Base-by-base conservation (phyloP, 2,329 filamentous ascomycete genomes). In the Plectosphaerella plurivora region DNA sequence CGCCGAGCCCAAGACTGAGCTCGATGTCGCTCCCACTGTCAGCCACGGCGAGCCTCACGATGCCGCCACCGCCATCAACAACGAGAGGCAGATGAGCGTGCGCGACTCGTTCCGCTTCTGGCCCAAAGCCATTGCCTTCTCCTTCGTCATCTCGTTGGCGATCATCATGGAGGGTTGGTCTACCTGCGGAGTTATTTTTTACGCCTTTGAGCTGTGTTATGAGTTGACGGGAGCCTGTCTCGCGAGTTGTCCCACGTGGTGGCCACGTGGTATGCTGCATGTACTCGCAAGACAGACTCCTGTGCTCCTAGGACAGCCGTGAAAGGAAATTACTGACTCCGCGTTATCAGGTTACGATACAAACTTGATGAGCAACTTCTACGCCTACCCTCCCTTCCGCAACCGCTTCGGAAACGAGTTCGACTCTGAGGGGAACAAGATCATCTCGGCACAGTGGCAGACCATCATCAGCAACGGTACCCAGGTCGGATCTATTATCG, bases 401-500 rank as follows among this genome's bases (percentile, higher is more conserved):
- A 59, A 54, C 56, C 64, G 49, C 35, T 69, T 82, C 24, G 65
- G 72, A 0, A 72, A 75, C 0, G 41, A 44, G 41, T 10, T 44
- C 16, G 18, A 18, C 16, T 20, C 41, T 4, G 41, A 44, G 5
- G 41, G 41, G 3, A n/a, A 44, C n/a, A 44, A 44, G n/a, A 44
- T 44, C 16, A 44, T 44, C 41, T 44, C 41, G 2, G 41, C 41
- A 3, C 59, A 70, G 2, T 82, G 79, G 79, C 77, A 81, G 59
- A 70, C 75, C 6, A 76, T 70, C 0, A 63, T 82, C 1, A 65
- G 67, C 28, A 75, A 76, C 37, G 76, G 68, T 2, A 65, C 72
- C 0, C 41, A 68, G 15, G 69, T 75, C 9, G 78, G 78, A 4
- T 68, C 72, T 14, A 75, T 82, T 18, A 51, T 81, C 3, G 79